Base-by-base conservation (phyloP, 148 eudicot species). In the Rhododendron griersonianum region DNA sequence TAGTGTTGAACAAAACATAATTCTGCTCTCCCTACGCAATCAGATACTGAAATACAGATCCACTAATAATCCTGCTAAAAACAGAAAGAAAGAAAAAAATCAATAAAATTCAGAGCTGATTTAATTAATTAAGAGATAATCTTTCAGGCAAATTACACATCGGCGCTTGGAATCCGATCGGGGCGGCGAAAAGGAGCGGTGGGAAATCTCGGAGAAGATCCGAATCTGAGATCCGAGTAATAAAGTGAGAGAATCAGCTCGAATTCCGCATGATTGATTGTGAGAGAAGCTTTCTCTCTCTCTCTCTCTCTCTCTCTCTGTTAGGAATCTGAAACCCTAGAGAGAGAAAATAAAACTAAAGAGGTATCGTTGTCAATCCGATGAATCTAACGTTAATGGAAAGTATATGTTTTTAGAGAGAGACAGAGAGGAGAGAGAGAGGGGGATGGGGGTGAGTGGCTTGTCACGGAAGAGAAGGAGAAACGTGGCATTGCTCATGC, bases 241-340 rank as follows among this genome's bases (percentile, higher is more conserved):
- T 30, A 71, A 85, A 83, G 35, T 21, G 16, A 81, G 1, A 79
- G 87, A 87, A 87, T 88, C 88, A 85, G 78, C 48, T 7, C 80
- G 84, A 86, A 73, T 86, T 81, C 45, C 33, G 8, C 81, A 84
- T 69, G 63, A 41, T 57, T 55, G 13, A 84, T 39, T 30, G 67
- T 67, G 41, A 82, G 23, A 73, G 33, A 33, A 37, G 67, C 30
- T 78, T 16, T 61, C 11, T 14, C 45, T 71, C 39, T 78, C 19
- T 47, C 11, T 30, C 57, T 71, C 39, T 11, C 77, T 71, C 79
- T 59, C 25, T 65, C 30, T 65, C 11, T 18, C 57, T 53, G 23
- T 8, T 59, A 44, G 18, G 85, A 85, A 80, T 75, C 84, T 47
- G 89, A 85, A 91, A 87, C 88, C 91, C 91, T 90, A 90, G 91